Percentiles rank a stretch among this genome's conserved stretches.
Conservation (phyloP, 768 basidiomycete genomes). For the Ephemerocybe angulata region DNA sequence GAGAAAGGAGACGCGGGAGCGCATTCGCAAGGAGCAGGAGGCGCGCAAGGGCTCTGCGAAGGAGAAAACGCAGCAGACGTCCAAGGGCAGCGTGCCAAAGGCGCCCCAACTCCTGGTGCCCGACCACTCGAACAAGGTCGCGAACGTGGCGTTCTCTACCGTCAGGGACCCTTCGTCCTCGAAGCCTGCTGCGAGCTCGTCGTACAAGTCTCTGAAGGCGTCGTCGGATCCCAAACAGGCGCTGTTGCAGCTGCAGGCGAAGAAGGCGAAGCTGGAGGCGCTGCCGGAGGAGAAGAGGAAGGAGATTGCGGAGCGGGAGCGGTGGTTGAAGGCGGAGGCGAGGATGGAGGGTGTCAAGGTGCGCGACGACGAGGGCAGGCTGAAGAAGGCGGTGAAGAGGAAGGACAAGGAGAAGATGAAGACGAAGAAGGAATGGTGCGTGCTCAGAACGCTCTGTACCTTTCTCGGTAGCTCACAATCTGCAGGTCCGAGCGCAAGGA, state of each 20-base stretch:
- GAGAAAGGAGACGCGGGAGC: constrained; percentile 82
- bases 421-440: constrained; percentile 83
- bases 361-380: constrained; percentile 72
- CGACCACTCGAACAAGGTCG: constrained; percentile 40
- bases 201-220: constrained; percentile 58
- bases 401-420: constrained; percentile 88
- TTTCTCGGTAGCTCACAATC: constrained; percentile 7
- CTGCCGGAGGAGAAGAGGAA: constrained; percentile 84
- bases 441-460: constrained; percentile 16
- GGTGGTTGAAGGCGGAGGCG: constrained; percentile 88
- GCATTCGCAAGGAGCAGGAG: constrained; percentile 66
- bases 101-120: constrained; percentile 72
- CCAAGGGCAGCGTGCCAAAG: constrained; percentile 51
- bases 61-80: constrained; percentile 38
- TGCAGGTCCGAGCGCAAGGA: constrained; percentile 85
- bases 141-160: constrained; percentile 69
- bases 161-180: constrained; percentile 44
- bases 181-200: background rate
- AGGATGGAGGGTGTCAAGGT: constrained; percentile 90
- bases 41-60: constrained; percentile 49
- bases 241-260: constrained; percentile 70
- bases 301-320: constrained; percentile 72
- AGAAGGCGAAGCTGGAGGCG: constrained; percentile 71
- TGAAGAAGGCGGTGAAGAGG: constrained; percentile 93
- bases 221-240: constrained; percentile 84